A percentile compares a stretch with the other conserved stretches of the same genome.
Conservation (phyloP, 306 rosid species). For the Biancaea sappan region DNA sequence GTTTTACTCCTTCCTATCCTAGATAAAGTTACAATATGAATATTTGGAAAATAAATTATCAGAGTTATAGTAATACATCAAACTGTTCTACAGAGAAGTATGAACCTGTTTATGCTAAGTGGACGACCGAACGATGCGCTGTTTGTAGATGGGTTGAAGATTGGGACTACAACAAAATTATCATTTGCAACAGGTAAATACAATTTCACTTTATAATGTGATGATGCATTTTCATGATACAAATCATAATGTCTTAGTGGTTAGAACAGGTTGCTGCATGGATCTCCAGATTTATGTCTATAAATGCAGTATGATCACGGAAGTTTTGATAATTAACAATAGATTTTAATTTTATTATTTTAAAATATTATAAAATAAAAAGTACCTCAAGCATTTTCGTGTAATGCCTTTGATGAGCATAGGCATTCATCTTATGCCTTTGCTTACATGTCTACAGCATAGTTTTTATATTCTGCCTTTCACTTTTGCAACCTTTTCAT, state of each 20-base stretch:
- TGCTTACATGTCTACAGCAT: not conserved
- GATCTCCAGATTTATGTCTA: constrained; percentile 8
- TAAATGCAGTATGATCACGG: constrained; percentile 5
- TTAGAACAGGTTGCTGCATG: constrained; percentile 7
- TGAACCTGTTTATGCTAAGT: constrained; percentile 81
- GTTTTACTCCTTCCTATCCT: constrained; percentile 4
- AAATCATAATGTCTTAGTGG: constrained; percentile 5
- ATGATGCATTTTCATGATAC: not conserved
- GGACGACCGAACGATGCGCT: constrained; percentile 96
- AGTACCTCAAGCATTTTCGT: not conserved
- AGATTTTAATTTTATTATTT: not conserved
- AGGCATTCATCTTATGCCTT: constrained; percentile 11
- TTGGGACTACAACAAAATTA: constrained; percentile 89
- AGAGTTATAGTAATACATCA: not conserved
- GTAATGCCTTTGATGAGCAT: not conserved
- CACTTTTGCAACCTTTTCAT: not conserved
- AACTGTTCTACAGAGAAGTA: constrained; percentile 65
- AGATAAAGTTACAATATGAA: not conserved
- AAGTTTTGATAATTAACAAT: constrained; percentile 3
- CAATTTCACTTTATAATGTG: constrained; percentile 12
- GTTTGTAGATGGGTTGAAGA: constrained; percentile 97
- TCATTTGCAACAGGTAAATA: constrained; percentile 80
- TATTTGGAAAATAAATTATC: constrained; percentile 14
- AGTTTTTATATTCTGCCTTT: constrained; percentile 9
- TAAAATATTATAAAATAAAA: constrained; percentile 10